Base-by-base conservation (phyloP, 768 basidiomycete species). In the Gautieria morchelliformis region DNA sequence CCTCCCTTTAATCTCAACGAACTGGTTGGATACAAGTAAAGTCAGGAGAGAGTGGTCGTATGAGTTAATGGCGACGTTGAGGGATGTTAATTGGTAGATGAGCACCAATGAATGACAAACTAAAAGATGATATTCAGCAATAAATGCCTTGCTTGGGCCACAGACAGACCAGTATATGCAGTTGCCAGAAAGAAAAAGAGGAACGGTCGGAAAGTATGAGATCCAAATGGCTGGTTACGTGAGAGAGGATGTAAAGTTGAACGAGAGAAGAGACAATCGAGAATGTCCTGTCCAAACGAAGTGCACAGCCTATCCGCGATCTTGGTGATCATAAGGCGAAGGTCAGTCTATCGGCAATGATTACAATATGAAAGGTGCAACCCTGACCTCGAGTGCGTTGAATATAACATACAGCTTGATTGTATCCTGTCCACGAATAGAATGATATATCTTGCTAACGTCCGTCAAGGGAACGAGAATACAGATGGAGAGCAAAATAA, bases 391-490 rank as follows among this genome's bases (percentile, higher is more conserved):
- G 7, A 99, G 78, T 11, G 93, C 94, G 69, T 97, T 98, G 73
- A 97, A 99, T 52, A 99, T 95, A 59, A 99, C 96, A 73, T 98
- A 98, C 50, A 99, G 72, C 73, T 98, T 99, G 74, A 99, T 95
- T 2, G 93, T 96, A 63, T 99, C 96, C 70, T 98, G 96, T 0
- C 94, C 95, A 20, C 96, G 84, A 56, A 99, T 97, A 15, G 87
- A 87, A 65, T 99, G 96, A 64, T 99, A 99, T 63, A 99, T 95
- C 74, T 94, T 93, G 71, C 93, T 95, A 10, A 93, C 89, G 66
- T 99, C 95, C 7, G 94, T 93, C 41, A 93, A 77, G 1, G 88
- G 85, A 35, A 84, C 78, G 5, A 97, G 75, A 20, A 94, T 77
- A 17, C 83, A 62, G 48, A 93, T 78, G 0, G 93, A 89, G 27